Evolutionary conservation across 352 stramenopile genomes (phyloP), one percentile per base, ranked within the genome.

Genomic region (Elongisporangium undulatum): DNA sequence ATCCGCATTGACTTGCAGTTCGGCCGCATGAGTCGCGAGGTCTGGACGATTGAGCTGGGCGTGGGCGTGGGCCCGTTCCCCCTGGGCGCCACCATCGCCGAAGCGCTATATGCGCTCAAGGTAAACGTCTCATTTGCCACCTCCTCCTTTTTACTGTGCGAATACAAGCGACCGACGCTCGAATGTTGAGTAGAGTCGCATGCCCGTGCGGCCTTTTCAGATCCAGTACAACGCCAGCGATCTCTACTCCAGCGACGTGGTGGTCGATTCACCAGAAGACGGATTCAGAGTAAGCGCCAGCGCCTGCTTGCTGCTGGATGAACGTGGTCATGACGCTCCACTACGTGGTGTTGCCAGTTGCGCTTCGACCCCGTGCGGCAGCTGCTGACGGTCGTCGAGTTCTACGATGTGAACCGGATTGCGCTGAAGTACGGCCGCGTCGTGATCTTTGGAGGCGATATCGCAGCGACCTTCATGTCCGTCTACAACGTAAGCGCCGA

Each of bases 31-130:
- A 90, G 81, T 62, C 75, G 80, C 38, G 77, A 93, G 64, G 79
- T 95, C 51, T 95, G 86, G 86, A 78, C 82, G 67, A 91, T 95
- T 60, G 84, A 90, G 54, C 70, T 91, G 51, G 86, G 86, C 72
- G 76, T 66, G n/a, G 76, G 69, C 48, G 78, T 95, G 10, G 86
- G 86, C 0, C 86, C 86, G 19, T 92, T 95, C 66, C 80, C 72
- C 5, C 75, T 95, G 2, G 86, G 86, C 5, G 79, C 84, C 20
- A 93, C 63, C 51, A 68, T 95, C 50, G 80, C 79, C 4, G 83
- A 93, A 39, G 82, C 77, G 56, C 72, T 95, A 6, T 71, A 91
- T 59, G 81, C 79, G 24, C 80, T 95, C 61, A 93, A 89, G 73
- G 79, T 89, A 34, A 15, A 7, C 3, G 8, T 4, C 49, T 4